phyloP scores from a whole-genome alignment of 2,329 filamentous ascomycete genomes.

The Huntiella omanensis region DNA sequence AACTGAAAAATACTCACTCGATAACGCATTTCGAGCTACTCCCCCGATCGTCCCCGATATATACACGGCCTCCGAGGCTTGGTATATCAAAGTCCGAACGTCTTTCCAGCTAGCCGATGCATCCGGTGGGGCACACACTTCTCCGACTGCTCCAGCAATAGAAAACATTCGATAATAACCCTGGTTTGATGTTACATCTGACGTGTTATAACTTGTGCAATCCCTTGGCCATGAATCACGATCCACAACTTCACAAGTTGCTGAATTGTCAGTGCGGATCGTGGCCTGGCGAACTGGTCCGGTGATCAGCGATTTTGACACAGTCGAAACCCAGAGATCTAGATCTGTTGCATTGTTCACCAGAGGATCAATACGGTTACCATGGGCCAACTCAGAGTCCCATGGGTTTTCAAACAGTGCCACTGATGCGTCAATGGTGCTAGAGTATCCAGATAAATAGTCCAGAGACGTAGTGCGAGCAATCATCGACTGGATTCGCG shows the following conservation, averaged over 20 bases:
- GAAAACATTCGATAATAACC: slow-evolving; percentile 4
- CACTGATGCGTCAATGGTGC: slow-evolving; percentile 6
- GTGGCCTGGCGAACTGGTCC: slow-evolving; percentile 8
- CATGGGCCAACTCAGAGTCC: slow-evolving; percentile 3
- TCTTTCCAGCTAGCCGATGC: slow-evolving; percentile 2
- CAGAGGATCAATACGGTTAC: slow-evolving; percentile 3
- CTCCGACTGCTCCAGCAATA: neutral
- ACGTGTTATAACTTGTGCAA: slow-evolving; percentile 5
- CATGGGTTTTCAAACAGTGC: slow-evolving; percentile 2
- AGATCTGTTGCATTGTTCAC: slow-evolving; percentile 5
- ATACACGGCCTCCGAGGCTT: slow-evolving; percentile 4
- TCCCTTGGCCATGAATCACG: slow-evolving; percentile 1
- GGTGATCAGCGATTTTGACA: slow-evolving; percentile 3
- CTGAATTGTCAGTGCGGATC: slow-evolving; percentile 4
- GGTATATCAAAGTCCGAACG: slow-evolving; percentile 1
- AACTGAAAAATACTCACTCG: neutral
- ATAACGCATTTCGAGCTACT: neutral
- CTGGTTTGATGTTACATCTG: slow-evolving; percentile 1
- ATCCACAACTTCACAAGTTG: slow-evolving; percentile 2
- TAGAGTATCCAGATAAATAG: slow-evolving; percentile 8
- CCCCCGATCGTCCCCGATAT: neutral
- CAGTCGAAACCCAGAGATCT: slow-evolving; percentile 8
- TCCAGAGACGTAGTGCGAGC: slow-evolving; percentile 6
- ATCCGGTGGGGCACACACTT: slow-evolving; percentile 8
- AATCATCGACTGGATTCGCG: slow-evolving; percentile 7